These are phyloP conservation scores for Aspergillus aculeatinus DNA, from an alignment of 2,329 filamentous ascomycete genomes.

Conservation along the genomic window DNA sequence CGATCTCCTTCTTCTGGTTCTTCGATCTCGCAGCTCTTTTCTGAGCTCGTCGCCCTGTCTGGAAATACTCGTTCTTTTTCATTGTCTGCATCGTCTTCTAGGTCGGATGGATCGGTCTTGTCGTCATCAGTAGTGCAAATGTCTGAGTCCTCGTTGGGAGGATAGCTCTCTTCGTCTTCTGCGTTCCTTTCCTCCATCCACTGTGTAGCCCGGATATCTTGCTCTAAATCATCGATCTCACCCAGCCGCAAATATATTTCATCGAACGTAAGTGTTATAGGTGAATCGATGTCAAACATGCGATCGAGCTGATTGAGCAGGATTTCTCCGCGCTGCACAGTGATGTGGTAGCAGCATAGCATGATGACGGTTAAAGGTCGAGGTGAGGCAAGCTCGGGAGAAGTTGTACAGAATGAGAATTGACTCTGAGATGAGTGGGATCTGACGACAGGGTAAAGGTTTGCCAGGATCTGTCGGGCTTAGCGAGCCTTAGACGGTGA, in stretches of 20 bases:
- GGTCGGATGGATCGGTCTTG: background rate
- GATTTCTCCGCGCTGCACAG: background rate
- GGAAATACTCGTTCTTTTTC: too few species aligned
- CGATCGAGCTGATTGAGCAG: background rate
- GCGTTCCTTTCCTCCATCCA: background rate
- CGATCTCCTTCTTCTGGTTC: too few species aligned
- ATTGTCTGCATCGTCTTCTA: too few species aligned
- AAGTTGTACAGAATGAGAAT: background rate
- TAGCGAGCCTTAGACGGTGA: too few species aligned
- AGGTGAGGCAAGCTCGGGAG: background rate
- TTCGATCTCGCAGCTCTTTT: too few species aligned
- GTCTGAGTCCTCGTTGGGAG: background rate
- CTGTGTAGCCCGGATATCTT: background rate
- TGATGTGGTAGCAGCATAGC: background rate
- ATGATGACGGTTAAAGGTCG: background rate
- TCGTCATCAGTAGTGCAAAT: background rate
- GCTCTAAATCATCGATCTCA: background rate
- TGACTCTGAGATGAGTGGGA: background rate
- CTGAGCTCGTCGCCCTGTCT: too few species aligned
- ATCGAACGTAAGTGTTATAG: background rate
- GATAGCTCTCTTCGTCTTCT: background rate
- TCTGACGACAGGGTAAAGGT: background rate
- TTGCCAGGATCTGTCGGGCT: too few species aligned
- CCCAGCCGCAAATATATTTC: background rate
- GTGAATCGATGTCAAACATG: background rate